A percentile compares a stretch with the other conserved stretches of the same genome.
Evolutionary conservation across 1,284 basidiomycete genomes (phyloP).

Genomic region (Trametes pubescens): DNA sequence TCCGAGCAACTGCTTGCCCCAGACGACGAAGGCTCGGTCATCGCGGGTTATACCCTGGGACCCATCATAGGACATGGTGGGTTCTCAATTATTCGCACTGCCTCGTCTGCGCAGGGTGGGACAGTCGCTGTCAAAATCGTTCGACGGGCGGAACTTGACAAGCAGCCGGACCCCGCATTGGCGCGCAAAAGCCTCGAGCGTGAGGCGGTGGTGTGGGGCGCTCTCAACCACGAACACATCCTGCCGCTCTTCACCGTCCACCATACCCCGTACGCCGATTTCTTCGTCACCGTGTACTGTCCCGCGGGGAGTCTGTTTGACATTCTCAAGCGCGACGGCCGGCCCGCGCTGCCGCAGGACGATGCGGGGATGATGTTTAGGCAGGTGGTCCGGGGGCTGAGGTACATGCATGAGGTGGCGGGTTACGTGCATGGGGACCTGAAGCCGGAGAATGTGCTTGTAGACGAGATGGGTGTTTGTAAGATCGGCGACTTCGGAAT

Average conservation of each 20-base stretch:
- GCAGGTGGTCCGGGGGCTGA: constrained; percentile 87
- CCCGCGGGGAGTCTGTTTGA: constrained; percentile 89
- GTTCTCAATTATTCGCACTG: constrained; percentile 87
- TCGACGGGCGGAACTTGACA: constrained; percentile 59
- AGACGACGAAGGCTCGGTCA: constrained; percentile 65
- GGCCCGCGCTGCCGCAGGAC: constrained; percentile 70
- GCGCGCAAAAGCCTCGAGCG: constrained; percentile 71
- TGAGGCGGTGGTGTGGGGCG: constrained; percentile 84
- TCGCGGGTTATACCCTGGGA: constrained; percentile 82
- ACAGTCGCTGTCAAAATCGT: constrained; percentile 88
- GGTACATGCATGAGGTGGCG: constrained; percentile 86
- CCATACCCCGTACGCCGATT: constrained; percentile 76
- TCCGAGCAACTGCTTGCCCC: constrained; percentile 38
- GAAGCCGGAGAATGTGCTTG: constrained; percentile 96
- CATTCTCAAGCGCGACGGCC: constrained; percentile 78
- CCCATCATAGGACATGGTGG: constrained; percentile 84
- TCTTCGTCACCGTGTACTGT: constrained; percentile 85
- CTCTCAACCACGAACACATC: constrained; percentile 79
- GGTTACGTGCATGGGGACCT: constrained; percentile 90
- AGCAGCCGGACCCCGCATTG: constrained; percentile 54
- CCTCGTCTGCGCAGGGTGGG: constrained; percentile 70
- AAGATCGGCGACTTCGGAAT: constrained; percentile 89
- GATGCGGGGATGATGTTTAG: constrained; percentile 90
- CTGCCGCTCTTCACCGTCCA: constrained; percentile 82
- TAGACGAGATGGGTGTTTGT: constrained; percentile 85